A percentile compares a stretch with the other conserved stretches of the same genome.
These are phyloP conservation scores for Hypoxylon sp. DNA, from an alignment of 2,329 filamentous ascomycete species.

Conservation along the genomic window DNA sequence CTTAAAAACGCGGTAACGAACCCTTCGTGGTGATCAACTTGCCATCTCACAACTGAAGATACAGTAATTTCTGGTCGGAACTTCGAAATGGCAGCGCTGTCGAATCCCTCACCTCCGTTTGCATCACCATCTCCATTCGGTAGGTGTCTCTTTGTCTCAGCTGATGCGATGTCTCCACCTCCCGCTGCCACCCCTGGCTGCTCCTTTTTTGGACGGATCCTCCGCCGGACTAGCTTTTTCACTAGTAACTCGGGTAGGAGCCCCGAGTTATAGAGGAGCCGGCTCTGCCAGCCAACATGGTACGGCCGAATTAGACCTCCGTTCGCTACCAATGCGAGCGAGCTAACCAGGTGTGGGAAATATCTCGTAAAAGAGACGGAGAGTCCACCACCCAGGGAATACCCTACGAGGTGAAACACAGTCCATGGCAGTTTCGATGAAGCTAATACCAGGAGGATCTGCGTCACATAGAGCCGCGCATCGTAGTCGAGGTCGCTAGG, in stretches of 20 bases:
- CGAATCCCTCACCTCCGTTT: conserved; percentile 58
- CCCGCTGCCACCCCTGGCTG: conserved; percentile 18
- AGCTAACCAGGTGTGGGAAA: conserved; percentile 75
- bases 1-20: conserved; percentile 80
- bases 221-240: conserved; percentile 55
- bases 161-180: conserved; percentile 44
- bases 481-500: conserved; percentile 74
- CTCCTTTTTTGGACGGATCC: conserved; percentile 46
- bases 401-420: conserved; percentile 79
- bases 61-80: conserved; percentile 69
- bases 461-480: conserved; percentile 73
- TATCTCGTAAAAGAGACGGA: conserved; percentile 77
- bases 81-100: conserved; percentile 67
- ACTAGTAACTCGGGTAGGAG: conserved; percentile 73
- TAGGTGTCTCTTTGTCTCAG: conserved; percentile 45
- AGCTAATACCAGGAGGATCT: conserved; percentile 75
- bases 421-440: conserved; percentile 74
- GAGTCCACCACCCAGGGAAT: conserved; percentile 84
- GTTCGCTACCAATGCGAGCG: conserved; percentile 76
- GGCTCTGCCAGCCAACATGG: conserved; percentile 73
- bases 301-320: conserved; percentile 76
- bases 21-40: conserved; percentile 75
- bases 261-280: conserved; percentile 73
- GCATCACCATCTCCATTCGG: conserved; percentile 56
- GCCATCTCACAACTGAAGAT: conserved; percentile 76